Evolutionary conservation across 1,284 basidiomycete genomes (phyloP).

Genomic region (Naganishia sp.): DNA sequence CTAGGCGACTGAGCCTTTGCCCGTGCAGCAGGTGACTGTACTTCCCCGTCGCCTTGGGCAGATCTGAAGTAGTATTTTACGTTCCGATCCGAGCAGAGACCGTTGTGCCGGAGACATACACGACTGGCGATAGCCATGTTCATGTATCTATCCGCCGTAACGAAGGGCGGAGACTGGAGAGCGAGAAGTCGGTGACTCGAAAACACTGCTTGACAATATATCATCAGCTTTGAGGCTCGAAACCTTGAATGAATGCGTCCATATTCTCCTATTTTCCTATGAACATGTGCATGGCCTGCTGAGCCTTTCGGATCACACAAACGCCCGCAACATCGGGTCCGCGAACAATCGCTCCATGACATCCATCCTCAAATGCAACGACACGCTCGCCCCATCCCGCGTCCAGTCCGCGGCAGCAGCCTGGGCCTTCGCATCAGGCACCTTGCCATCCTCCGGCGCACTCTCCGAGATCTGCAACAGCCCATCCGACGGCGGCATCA

Average conservation of each 20-base stretch:
- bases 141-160: too few species aligned
- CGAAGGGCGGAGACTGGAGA: too few species aligned
- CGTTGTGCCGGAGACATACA: too few species aligned
- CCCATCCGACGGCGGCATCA: conserved; percentile 55
- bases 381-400: conserved; percentile 43
- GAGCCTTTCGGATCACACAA: background rate
- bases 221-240: too few species aligned
- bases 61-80: background rate
- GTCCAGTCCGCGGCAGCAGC: conserved; percentile 39
- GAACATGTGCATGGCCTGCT: too few species aligned
- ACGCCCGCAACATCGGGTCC: conserved; percentile 39
- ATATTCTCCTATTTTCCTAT: too few species aligned
- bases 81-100: too few species aligned
- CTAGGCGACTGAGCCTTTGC: conserved; percentile 1
- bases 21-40: background rate
- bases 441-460: background rate
- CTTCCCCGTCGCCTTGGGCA: background rate
- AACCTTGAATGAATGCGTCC: too few species aligned
- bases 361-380: conserved; percentile 43
- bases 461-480: conserved; percentile 55
- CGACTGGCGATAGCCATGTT: too few species aligned
- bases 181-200: too few species aligned
- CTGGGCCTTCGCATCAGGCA: background rate
- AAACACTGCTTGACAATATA: too few species aligned
- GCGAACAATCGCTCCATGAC: conserved; percentile 47